Conservation (phyloP, 176 grass and related monocot species). For the Eragrostis nindensis region DNA sequence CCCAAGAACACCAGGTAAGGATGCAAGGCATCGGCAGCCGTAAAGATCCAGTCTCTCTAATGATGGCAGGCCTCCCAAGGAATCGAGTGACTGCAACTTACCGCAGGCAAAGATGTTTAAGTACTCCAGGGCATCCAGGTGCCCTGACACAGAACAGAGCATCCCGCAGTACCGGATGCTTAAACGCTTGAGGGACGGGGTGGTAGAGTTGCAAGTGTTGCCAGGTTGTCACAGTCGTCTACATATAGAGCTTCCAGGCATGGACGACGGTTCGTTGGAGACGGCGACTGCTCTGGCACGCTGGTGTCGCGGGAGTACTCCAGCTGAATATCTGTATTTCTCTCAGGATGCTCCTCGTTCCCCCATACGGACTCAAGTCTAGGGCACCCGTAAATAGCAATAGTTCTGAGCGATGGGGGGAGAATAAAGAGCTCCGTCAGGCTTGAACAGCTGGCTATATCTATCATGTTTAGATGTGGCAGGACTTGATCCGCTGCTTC, state of each 20-base stretch:
- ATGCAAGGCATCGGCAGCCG: not conserved
- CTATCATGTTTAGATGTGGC: not conserved
- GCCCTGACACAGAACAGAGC: not conserved
- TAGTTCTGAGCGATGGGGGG: not conserved
- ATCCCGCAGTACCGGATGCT: rapidly evolving
- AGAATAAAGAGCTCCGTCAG: conserved; percentile 14
- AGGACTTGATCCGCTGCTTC: not conserved
- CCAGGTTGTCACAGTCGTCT: not conserved
- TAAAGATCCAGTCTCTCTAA: rapidly evolving
- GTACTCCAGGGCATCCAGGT: not conserved
- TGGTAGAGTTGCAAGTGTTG: not conserved
- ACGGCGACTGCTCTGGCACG: not conserved
- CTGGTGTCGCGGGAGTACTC: not conserved
- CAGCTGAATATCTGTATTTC: not conserved
- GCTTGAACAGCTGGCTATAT: rapidly evolving
- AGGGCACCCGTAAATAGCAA: rapidly evolving
- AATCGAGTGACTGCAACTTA: not conserved
- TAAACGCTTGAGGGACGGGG: not conserved
- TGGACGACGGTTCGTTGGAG: not conserved
- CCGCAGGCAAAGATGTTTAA: rapidly evolving
- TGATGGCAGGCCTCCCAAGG: not conserved
- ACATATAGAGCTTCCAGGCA: not conserved
- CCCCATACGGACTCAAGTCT: not conserved
- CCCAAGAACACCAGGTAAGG: not conserved
- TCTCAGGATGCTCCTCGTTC: not conserved